Conservation (phyloP, 2,329 filamentous ascomycete species). For the Herpotrichia juniperi region DNA sequence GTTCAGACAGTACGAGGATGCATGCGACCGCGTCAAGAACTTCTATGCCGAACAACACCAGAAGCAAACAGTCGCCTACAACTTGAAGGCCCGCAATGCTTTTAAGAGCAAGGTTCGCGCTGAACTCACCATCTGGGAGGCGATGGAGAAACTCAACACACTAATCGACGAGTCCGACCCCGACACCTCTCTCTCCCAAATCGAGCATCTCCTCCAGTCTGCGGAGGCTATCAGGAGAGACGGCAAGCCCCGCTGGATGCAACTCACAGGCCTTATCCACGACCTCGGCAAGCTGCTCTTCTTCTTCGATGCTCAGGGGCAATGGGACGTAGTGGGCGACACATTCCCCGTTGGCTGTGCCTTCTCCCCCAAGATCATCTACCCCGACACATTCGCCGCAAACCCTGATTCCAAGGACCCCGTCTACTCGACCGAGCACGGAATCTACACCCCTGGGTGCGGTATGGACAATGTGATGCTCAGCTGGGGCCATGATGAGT, state of each 20-base stretch:
- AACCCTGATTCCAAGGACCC: conserved; percentile 77
- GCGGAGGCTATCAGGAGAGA: conserved; percentile 89
- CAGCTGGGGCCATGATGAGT: conserved; percentile 89
- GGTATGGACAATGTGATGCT: conserved; percentile 89
- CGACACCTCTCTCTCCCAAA: conserved; percentile 85
- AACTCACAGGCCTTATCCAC: conserved; percentile 77
- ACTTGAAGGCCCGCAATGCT: conserved; percentile 76
- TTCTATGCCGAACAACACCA: conserved; percentile 79
- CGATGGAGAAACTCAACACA: conserved; percentile 90
- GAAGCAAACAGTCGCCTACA: conserved; percentile 82
- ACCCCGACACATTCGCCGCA: conserved; percentile 72
- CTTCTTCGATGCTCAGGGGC: conserved; percentile 82
- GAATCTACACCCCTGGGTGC: conserved; percentile 80
- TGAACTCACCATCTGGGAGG: conserved; percentile 86
- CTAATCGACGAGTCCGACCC: conserved; percentile 91
- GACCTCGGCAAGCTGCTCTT: conserved; percentile 81
- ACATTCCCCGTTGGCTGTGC: conserved; percentile 80
- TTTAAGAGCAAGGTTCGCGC: conserved; percentile 72
- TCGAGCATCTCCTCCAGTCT: conserved; percentile 86
- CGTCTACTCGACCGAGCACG: conserved; percentile 76
- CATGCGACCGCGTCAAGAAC: conserved; percentile 82
- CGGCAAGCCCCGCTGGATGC: conserved; percentile 83
- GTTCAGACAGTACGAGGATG: conserved; percentile 83
- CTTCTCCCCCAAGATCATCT: conserved; percentile 79
- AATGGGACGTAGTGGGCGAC: conserved; percentile 93